Evolutionary conservation across 1,284 basidiomycete genomes (phyloP).

Genomic region (Exsudoporus floridanus): DNA sequence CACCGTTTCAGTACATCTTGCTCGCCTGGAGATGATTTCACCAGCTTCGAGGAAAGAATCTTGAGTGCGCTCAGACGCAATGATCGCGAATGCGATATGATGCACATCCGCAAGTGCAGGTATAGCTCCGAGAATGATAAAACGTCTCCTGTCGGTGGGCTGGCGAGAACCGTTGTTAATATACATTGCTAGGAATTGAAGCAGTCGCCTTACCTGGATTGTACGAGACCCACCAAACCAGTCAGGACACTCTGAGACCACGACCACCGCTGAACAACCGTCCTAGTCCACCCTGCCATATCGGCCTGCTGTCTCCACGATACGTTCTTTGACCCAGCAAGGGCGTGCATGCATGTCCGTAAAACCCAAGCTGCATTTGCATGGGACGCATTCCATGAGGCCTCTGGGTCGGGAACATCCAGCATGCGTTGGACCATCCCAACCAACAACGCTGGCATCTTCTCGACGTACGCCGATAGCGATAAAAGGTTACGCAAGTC

Average conservation of each 20-base stretch:
- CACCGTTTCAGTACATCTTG: slow-evolving; percentile 64
- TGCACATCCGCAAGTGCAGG: slow-evolving; percentile 40
- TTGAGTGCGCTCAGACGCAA: slow-evolving; percentile 57
- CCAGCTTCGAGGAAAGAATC: slow-evolving; percentile 49
- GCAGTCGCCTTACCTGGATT: slow-evolving; percentile 42
- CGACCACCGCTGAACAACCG: slow-evolving; percentile 52
- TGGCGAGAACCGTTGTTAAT: slow-evolving; percentile 3
- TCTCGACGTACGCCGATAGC: slow-evolving; percentile 50
- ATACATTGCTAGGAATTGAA: not conserved
- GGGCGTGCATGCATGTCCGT: slow-evolving; percentile 46
- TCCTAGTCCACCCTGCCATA: slow-evolving; percentile 46
- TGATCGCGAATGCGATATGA: slow-evolving; percentile 60
- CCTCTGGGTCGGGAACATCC: slow-evolving; percentile 33
- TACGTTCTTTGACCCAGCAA: slow-evolving; percentile 40
- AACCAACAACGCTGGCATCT: slow-evolving; percentile 47
- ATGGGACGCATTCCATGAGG: slow-evolving; percentile 37
- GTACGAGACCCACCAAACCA: slow-evolving; percentile 51
- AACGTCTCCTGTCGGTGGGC: slow-evolving; percentile 22
- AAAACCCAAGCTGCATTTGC: slow-evolving; percentile 55
- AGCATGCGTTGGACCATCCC: slow-evolving; percentile 50
- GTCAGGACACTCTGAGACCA: slow-evolving; percentile 57
- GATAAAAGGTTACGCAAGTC: slow-evolving; percentile 51
- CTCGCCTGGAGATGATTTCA: slow-evolving; percentile 43
- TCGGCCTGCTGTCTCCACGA: slow-evolving; percentile 47
- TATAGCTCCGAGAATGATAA: slow-evolving; percentile 49